Conservation (phyloP, 2,329 filamentous ascomycete genomes). For the Lachnellula hyalina region DNA sequence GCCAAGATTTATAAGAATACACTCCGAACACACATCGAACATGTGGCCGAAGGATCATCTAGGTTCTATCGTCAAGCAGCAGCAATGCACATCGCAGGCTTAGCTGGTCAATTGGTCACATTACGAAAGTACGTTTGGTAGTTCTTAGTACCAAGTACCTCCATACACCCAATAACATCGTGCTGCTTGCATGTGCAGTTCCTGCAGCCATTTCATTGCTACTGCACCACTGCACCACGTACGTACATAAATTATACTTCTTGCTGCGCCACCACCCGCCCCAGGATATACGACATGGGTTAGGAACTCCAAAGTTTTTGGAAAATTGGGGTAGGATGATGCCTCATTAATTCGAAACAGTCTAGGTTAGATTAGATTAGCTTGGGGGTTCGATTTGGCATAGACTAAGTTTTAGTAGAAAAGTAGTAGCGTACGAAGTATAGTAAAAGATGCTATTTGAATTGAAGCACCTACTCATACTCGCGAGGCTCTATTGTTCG, state of each 20-base stretch:
- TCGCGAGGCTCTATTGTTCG: too few species aligned
- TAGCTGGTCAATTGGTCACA: conserved; percentile 10
- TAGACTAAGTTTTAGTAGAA: too few species aligned
- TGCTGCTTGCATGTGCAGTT: neutral
- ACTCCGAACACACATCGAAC: neutral
- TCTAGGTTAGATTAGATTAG: neutral
- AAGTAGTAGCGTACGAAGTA: too few species aligned
- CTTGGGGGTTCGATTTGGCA: too few species aligned
- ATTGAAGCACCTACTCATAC: too few species aligned
- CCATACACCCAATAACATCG: neutral
- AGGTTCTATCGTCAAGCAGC: conserved; percentile 8
- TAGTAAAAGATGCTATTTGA: too few species aligned
- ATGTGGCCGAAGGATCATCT: conserved; percentile 11
- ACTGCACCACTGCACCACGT: neutral
- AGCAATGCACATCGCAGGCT: neutral
- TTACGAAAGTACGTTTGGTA: conserved; percentile 7
- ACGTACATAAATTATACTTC: neutral
- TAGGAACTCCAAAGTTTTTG: neutral
- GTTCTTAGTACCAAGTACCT: neutral
- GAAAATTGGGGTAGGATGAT: neutral
- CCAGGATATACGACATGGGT: neutral
- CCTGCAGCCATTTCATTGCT: neutral
- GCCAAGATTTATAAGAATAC: too few species aligned
- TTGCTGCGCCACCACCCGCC: conserved; percentile 6
- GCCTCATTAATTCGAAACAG: neutral